Evolutionary conservation across 371 early-diverging fungal species (phyloP).

Genomic region (Capillidium heterosporum): DNA sequence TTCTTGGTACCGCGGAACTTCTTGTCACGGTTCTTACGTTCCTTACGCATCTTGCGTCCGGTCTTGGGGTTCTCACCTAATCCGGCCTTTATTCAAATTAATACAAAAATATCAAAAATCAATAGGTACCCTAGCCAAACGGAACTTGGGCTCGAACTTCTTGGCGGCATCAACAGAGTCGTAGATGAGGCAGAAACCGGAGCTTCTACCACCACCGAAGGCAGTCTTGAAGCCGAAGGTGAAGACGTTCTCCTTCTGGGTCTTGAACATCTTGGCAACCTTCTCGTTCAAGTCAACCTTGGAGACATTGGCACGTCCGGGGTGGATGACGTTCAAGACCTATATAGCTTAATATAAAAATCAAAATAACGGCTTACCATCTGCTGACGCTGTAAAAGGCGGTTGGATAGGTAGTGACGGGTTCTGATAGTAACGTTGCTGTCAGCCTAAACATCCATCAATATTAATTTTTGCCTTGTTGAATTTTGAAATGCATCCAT

Average conservation of each 20-base stretch:
- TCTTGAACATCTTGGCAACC: conserved; percentile 92
- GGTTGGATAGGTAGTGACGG: conserved; percentile 97
- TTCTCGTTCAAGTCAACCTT: conserved; percentile 87
- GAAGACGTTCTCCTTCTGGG: conserved; percentile 75
- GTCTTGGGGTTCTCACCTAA: conserved; percentile 53
- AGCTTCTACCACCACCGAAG: conserved; percentile 96
- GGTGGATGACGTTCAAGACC: conserved; percentile 90
- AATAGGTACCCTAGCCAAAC: conserved; percentile 55
- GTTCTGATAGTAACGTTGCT: conserved; percentile 87
- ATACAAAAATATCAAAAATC: background rate
- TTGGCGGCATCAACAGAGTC: conserved; percentile 85
- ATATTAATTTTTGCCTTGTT: too few species aligned
- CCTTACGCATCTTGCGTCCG: conserved; percentile 96
- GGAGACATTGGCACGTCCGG: conserved; percentile 79
- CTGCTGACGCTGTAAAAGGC: conserved; percentile 93
- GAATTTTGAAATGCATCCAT: too few species aligned
- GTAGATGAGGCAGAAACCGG: conserved; percentile 96
- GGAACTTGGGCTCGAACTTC: conserved; percentile 98
- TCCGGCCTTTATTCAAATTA: conserved; percentile 30
- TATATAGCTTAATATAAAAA: conserved; percentile 5
- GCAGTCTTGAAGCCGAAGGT: conserved; percentile 90
- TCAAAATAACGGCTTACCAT: conserved; percentile 36
- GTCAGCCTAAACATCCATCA: conserved; percentile 30
- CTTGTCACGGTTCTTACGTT: conserved; percentile 97
- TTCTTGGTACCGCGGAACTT: conserved; percentile 96